Evolutionary conservation across 352 stramenopile genomes (phyloP).

Genomic region (Phytophthora citrophthora): DNA sequence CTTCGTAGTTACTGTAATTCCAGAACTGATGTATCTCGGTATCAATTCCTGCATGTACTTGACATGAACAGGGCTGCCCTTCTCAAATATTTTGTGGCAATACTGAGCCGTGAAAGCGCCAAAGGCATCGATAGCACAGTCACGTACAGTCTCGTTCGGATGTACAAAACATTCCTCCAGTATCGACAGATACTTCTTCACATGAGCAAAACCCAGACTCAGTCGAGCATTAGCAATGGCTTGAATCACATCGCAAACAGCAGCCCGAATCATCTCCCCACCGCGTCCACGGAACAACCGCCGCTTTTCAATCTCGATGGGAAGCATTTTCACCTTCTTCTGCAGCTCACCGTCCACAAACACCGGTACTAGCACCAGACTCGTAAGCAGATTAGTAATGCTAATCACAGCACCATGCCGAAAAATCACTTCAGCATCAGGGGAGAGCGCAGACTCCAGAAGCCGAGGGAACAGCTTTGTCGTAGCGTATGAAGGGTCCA

Average conservation of each 20-base stretch:
- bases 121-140: slow-evolving; percentile 88
- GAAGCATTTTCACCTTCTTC: slow-evolving; percentile 70
- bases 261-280: slow-evolving; percentile 95
- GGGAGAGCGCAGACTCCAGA: slow-evolving; percentile 73
- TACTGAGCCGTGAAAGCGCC: slow-evolving; percentile 87
- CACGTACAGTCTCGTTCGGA: slow-evolving; percentile 92
- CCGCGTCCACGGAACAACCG: slow-evolving; percentile 96
- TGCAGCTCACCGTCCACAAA: slow-evolving; percentile 80
- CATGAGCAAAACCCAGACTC: slow-evolving; percentile 57
- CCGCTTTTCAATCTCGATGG: slow-evolving; percentile 93
- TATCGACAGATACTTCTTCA: slow-evolving; percentile 82
- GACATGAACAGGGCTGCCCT: slow-evolving; percentile 46
- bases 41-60: slow-evolving; percentile 60
- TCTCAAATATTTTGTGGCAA: slow-evolving; percentile 78
- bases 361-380: slow-evolving; percentile 52
- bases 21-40: slow-evolving; percentile 61
- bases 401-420: slow-evolving; percentile 95
- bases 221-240: slow-evolving; percentile 72
- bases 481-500: slow-evolving; percentile 84
- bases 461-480: slow-evolving; percentile 85
- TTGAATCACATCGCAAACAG: slow-evolving; percentile 96
- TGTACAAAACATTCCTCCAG: slow-evolving; percentile 95
- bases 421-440: slow-evolving; percentile 90
- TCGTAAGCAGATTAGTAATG: slow-evolving; percentile 84
- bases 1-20: slow-evolving; percentile 44